phyloP scores from a whole-genome alignment of 176 grass and related monocot species.

The Bonia amplexicaulis region DNA sequence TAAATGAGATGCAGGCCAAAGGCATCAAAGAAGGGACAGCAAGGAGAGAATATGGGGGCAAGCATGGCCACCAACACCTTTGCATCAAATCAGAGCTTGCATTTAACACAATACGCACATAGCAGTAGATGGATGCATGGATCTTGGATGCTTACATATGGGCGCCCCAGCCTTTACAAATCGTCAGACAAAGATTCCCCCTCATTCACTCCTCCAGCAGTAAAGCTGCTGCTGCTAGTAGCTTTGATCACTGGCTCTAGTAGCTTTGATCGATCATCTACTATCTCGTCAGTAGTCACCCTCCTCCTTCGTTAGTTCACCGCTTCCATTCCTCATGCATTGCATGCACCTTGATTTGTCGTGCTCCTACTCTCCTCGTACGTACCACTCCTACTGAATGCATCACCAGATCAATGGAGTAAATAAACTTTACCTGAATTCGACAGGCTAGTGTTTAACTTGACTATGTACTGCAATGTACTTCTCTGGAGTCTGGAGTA shows the following conservation, averaged over 20 bases:
- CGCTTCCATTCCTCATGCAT: not conserved
- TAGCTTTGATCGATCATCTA: not conserved
- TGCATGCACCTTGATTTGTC: not conserved
- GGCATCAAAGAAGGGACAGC: conserved; percentile 18
- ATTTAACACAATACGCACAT: conserved; percentile 42
- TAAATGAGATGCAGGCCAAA: conserved; percentile 29
- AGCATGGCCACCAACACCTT: not conserved
- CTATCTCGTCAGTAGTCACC: conserved; percentile 12
- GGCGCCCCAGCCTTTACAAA: not conserved
- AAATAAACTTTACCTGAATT: not conserved
- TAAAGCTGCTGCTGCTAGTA: not conserved
- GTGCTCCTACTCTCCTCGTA: not conserved
- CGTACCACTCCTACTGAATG: not conserved
- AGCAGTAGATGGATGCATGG: conserved; percentile 2
- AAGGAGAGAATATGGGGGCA: conserved; percentile 5
- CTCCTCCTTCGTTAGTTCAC: not conserved
- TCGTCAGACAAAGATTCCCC: conserved; percentile 45
- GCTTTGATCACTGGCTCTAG: not conserved
- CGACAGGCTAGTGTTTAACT: not conserved
- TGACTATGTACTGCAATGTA: not conserved
- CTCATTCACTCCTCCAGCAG: conserved; percentile 32
- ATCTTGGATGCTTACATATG: not conserved
- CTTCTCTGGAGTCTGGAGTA: not conserved
- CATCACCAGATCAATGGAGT: not conserved
- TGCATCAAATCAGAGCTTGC: conserved; percentile 8